These are phyloP conservation scores for Coffea humblotiana DNA, from an alignment of 305 asterid genomes.

Conservation along the genomic window DNA sequence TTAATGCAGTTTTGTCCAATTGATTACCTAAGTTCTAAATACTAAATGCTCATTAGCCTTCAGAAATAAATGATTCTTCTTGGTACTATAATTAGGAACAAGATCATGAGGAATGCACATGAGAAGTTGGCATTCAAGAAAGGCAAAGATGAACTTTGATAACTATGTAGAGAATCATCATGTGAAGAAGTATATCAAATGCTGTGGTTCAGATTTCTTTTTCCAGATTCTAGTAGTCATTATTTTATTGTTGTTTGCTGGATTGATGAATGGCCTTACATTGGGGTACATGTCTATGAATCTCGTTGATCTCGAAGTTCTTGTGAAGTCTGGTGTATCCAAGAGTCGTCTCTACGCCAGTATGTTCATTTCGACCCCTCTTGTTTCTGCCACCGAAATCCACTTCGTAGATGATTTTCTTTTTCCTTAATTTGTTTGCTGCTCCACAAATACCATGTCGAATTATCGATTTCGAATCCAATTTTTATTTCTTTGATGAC, in stretches of 20 bases:
- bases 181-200: constrained; percentile 27
- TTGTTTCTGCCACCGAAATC: background rate
- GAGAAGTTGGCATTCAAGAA: background rate
- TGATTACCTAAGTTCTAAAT: background rate
- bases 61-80: background rate
- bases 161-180: constrained; percentile 10
- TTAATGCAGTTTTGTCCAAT: background rate
- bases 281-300: constrained; percentile 89
- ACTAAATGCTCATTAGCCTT: background rate
- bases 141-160: background rate
- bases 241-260: constrained; percentile 55
- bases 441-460: background rate
- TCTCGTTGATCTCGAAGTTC: constrained; percentile 86
- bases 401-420: background rate
- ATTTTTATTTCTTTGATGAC: background rate
- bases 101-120: background rate
- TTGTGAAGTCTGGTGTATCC: constrained; percentile 72
- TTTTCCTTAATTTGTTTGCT: background rate
- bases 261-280: constrained; percentile 85
- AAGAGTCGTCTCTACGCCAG: constrained; percentile 61
- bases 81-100: background rate
- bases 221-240: constrained; percentile 46
- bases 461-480: background rate
- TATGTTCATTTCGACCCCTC: constrained; percentile 17
- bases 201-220: constrained; percentile 62